These are phyloP conservation scores for Marchantia paleacea DNA, from an alignment of 225 moss, liverwort and hornwort genomes.

Conservation along the genomic window DNA sequence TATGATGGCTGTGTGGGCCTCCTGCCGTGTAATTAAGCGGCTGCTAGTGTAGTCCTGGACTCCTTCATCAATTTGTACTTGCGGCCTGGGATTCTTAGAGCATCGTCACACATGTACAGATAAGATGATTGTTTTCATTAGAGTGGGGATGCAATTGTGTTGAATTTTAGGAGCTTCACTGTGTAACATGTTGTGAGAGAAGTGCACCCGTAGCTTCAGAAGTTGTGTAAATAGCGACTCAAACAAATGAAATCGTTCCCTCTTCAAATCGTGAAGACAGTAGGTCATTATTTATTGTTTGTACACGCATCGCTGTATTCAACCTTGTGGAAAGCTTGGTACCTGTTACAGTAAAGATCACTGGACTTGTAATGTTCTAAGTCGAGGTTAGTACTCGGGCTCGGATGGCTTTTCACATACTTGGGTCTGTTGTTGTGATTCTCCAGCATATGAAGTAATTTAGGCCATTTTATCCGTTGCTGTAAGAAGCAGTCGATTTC, in stretches of 20 bases:
- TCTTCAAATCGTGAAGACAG: neutral
- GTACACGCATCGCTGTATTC: no score
- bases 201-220: neutral
- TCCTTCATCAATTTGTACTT: neutral
- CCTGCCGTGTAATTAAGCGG: constrained; percentile 61
- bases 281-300: neutral
- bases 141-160: neutral
- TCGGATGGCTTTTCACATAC: no score
- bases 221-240: neutral
- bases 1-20: constrained; percentile 83
- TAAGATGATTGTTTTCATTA: neutral
- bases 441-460: no score
- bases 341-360: neutral
- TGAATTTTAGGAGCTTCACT: neutral
- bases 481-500: no score
- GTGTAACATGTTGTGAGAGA: neutral
- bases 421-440: no score
- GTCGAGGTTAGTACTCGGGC: neutral
- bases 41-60: constrained; percentile 29
- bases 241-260: neutral
- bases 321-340: neutral
- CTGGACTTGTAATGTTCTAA: neutral
- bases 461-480: no score
- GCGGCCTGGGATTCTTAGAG: neutral
- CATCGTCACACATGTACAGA: constrained; percentile 14